phyloP scores from a whole-genome alignment of 2,329 filamentous ascomycete genomes.

The Coniochaeta ligniaria region DNA sequence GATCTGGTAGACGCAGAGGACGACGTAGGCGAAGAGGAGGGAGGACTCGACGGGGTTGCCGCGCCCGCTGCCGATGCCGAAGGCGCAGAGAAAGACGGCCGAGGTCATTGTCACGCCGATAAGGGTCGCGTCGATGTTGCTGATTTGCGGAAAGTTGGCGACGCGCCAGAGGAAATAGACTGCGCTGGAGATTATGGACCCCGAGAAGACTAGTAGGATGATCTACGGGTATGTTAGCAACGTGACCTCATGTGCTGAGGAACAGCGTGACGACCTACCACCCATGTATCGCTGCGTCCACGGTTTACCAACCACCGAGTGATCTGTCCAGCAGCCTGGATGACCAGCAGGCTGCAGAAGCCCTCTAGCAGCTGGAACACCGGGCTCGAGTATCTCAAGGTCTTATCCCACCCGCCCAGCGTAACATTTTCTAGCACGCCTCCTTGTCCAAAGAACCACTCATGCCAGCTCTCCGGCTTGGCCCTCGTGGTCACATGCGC shows the following conservation, averaged over 20 bases:
- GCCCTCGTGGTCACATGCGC: slow-evolving; percentile 53
- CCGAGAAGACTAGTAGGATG: slow-evolving; percentile 76
- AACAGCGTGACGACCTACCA: slow-evolving; percentile 50
- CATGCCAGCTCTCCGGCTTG: slow-evolving; percentile 59
- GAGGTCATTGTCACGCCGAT: slow-evolving; percentile 92
- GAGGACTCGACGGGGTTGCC: slow-evolving; percentile 95
- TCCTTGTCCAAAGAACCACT: slow-evolving; percentile 84
- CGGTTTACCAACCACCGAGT: slow-evolving; percentile 92
- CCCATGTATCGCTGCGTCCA: slow-evolving; percentile 91
- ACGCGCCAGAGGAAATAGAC: slow-evolving; percentile 96
- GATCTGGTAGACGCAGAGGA: slow-evolving; percentile 98
- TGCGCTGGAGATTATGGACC: slow-evolving; percentile 85
- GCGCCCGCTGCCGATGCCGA: slow-evolving; percentile 87
- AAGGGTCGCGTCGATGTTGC: slow-evolving; percentile 83
- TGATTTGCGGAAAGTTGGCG: slow-evolving; percentile 85
- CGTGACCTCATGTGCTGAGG: neutral
- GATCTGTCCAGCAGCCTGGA: slow-evolving; percentile 90
- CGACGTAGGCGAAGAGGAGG: slow-evolving; percentile 90
- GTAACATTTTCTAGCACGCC: slow-evolving; percentile 74
- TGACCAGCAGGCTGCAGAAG: slow-evolving; percentile 92
- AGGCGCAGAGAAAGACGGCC: slow-evolving; percentile 84
- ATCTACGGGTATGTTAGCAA: slow-evolving; percentile 55
- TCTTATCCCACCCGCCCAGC: slow-evolving; percentile 82
- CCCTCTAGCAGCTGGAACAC: slow-evolving; percentile 93
- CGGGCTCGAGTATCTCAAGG: slow-evolving; percentile 83